Base-by-base conservation (phyloP, 495 filamentous ascomycete species). In the Friedmanniomyces simplex region DNA sequence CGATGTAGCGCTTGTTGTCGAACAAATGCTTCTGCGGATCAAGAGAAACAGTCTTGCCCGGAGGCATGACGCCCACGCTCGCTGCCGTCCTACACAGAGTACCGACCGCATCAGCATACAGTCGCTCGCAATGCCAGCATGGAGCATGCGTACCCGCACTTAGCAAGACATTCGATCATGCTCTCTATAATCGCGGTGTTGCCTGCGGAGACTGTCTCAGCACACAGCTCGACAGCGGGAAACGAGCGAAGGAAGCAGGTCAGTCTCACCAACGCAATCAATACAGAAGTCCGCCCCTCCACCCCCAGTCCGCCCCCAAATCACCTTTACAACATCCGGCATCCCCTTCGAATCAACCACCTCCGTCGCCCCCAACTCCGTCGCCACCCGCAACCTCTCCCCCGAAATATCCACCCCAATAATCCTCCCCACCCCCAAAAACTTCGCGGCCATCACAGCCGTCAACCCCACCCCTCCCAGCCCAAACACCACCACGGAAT, bases 391-490 rank as follows among this genome's bases (percentile, higher is more conserved):
- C 18, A 68, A 49, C 34, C 64, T 26, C 14, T 26, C 46, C 7
- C 20, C 24, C 10, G 59, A 39, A 28, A 56, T 59, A 43, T 68
- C 66, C 11, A 68, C 49, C 7, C 41, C 66, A 36, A 68, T 64
- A 50, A 68, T 64, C 16, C 57, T 49, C 20, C 50, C 43, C 6
- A 54, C 52, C 5, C 55, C 55, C 18, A 59, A 14, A 18, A 50
- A 34, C 50, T 66, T 68, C 1, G 63, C 66, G 5, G 60, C 63
- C 60, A 68, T 68, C 14, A 68, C 7, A 16, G 63, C 66, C 32
- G 49, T 60, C 18, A 68, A 42, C n/a, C 66, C 66, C 10, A 68
- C 66, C 5, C 50, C 60, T 1, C 66, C 66, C 13, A 65, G 22
- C 1, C 66, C 66, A 37, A 66, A 50, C 6, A 68, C 57, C 3